Percentiles rank a stretch among this genome's conserved stretches.
Evolutionary conservation across 179 eudicot genomes (phyloP).

Genomic region (Heliamphora pulchella): DNA sequence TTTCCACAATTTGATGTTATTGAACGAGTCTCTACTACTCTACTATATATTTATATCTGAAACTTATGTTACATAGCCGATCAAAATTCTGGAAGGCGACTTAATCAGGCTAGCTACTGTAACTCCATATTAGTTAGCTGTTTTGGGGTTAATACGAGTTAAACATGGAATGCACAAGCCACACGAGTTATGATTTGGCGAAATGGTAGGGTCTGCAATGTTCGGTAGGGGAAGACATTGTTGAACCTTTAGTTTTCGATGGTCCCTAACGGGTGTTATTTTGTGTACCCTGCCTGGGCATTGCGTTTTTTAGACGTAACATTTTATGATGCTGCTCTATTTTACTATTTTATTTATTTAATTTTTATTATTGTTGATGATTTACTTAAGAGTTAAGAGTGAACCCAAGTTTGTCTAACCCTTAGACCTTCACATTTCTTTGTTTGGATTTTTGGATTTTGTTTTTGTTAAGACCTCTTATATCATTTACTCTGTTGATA

Average conservation of each 20-base stretch:
- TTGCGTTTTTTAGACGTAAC: neutral
- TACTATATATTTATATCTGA: neutral
- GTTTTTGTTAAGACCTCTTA: neutral
- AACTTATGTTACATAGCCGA: neutral
- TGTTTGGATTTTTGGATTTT: neutral
- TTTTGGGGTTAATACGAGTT: neutral
- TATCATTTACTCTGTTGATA: neutral
- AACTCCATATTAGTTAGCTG: neutral
- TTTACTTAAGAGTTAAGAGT: neutral
- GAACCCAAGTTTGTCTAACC: neutral
- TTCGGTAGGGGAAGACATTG: neutral
- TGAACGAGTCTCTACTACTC: neutral
- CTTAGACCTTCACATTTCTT: neutral
- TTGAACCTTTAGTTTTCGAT: neutral
- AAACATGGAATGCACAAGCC: neutral
- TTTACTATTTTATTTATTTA: neutral
- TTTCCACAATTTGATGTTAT: neutral
- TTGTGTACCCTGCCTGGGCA: neutral
- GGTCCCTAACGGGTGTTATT: neutral
- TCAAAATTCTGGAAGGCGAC: neutral
- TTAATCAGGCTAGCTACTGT: slow-evolving; percentile 1
- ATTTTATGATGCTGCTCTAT: neutral
- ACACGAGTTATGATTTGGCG: neutral
- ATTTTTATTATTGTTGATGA: neutral
- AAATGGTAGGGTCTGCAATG: neutral